These are phyloP conservation scores for Hirschfeldia incana DNA, from an alignment of 345 rosid species.

Conservation along the genomic window DNA sequence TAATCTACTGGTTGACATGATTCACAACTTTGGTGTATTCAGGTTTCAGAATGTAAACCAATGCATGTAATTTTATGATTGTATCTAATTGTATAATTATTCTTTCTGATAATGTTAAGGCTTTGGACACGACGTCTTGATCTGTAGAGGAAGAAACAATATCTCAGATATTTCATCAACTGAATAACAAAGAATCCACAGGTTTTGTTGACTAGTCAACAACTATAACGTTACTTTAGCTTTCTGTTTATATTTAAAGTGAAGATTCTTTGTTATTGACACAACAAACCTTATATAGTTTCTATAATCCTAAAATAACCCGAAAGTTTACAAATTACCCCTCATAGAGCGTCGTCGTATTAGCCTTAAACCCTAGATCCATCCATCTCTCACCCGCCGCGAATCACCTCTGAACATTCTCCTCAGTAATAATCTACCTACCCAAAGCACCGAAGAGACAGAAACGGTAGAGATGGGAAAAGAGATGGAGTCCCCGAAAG, in stretches of 20 bases:
- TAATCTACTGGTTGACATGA: neutral
- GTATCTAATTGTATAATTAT: too few species aligned
- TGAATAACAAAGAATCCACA: too few species aligned
- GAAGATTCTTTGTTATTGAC: constrained; percentile 2
- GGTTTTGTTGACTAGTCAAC: neutral
- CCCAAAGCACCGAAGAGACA: constrained; percentile 3
- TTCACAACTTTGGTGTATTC: neutral
- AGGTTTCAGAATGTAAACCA: neutral
- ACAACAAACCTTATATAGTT: neutral
- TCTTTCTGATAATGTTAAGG: too few species aligned
- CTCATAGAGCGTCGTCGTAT: constrained; percentile 14
- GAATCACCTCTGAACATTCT: constrained; percentile 16
- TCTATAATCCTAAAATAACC: neutral
- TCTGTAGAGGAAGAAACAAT: neutral
- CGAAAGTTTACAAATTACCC: neutral
- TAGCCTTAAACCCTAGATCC: constrained; percentile 29
- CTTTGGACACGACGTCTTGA: neutral
- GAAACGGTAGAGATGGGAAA: constrained; percentile 37
- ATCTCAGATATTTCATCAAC: neutral
- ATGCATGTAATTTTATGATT: neutral
- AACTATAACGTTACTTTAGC: neutral
- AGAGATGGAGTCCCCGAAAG: constrained; percentile 42
- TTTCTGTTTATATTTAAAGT: neutral
- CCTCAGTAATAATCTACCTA: neutral
- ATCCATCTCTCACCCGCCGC: constrained; percentile 16